These are phyloP conservation scores for Kazachstania sp. DNA, from an alignment of 1,139 yeast species.

Conservation along the genomic window DNA sequence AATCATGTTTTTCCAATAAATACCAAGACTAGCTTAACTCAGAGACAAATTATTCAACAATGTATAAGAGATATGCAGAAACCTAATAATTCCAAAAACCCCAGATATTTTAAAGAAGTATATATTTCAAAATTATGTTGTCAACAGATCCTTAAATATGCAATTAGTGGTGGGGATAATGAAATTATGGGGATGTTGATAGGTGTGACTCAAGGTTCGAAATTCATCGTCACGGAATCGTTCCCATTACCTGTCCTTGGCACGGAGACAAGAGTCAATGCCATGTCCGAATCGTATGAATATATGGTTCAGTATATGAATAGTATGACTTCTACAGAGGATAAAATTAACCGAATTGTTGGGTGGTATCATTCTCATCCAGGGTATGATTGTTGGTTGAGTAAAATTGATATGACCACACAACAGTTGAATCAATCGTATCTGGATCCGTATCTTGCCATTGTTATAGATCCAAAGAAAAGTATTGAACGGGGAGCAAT, in stretches of 20 bases:
- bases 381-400: constrained; percentile 91
- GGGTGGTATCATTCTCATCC: constrained; percentile 99
- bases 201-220: constrained; percentile 54
- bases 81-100: background rate
- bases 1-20: background rate
- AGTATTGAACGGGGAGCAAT: constrained; percentile 58
- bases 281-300: constrained; percentile 88
- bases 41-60: background rate
- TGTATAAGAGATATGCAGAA: background rate
- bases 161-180: constrained; percentile 74
- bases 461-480: constrained; percentile 78
- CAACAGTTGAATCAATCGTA: constrained; percentile 76
- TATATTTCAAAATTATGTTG: constrained; percentile 69
- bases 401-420: constrained; percentile 85
- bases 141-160: constrained; percentile 73
- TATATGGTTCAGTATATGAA: constrained; percentile 82
- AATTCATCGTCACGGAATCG: constrained; percentile 69
- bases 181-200: constrained; percentile 95
- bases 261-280: constrained; percentile 91
- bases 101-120: constrained; percentile 45
- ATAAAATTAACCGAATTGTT: constrained; percentile 52
- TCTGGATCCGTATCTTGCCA: constrained; percentile 86
- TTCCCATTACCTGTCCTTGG: constrained; percentile 92
- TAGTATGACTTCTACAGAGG: constrained; percentile 44
- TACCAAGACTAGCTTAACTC: background rate